phyloP scores from a whole-genome alignment of 2,329 filamentous ascomycete species.

The Trichoderma sp. region DNA sequence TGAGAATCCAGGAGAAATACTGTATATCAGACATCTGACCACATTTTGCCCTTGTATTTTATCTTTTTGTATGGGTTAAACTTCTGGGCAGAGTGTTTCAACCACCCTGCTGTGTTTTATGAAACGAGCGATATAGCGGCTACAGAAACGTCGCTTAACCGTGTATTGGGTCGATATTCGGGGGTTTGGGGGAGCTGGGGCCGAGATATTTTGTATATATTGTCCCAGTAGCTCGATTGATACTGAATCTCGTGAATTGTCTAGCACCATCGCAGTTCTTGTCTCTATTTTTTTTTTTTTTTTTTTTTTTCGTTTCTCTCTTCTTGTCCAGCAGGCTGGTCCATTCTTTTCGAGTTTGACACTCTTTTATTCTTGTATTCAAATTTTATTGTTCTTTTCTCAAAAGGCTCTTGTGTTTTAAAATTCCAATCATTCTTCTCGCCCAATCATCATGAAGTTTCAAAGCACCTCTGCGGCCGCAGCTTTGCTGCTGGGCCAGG shows the following conservation, averaged over 20 bases:
- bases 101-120: neutral
- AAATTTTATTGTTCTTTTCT: neutral
- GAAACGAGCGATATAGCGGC: neutral
- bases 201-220: neutral
- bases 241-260: neutral
- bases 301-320: neutral
- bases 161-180: neutral
- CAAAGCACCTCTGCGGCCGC: neutral
- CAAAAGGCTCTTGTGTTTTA: neutral
- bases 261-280: neutral
- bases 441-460: neutral
- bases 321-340: slow-evolving; percentile 3
- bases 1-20: neutral
- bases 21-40: neutral
- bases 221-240: neutral
- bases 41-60: neutral
- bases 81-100: neutral
- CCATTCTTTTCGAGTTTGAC: neutral
- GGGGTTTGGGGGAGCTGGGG: neutral
- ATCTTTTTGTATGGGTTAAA: neutral
- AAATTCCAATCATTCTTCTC: neutral
- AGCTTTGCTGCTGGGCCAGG: neutral
- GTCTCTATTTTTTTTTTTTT: neutral
- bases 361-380: neutral
- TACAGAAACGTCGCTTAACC: neutral